Evolutionary conservation across 768 basidiomycete genomes (phyloP), one percentile per base, ranked within the genome.

Genomic region (Sporobolomyces pararoseus): DNA sequence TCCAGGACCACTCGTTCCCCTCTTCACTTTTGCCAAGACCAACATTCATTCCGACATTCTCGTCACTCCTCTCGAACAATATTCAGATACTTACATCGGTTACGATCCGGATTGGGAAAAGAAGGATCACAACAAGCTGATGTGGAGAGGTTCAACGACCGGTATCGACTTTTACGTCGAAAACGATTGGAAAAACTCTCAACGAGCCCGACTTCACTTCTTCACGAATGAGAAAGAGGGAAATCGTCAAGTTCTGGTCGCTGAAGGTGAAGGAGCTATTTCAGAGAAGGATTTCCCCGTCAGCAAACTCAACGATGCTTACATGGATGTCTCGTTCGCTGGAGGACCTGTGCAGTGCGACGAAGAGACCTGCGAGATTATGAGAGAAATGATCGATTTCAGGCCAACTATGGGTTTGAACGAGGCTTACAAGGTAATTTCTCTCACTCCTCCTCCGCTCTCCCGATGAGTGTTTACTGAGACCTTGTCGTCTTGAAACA

Each of bases 61-160:
- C 66, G 92, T 98, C 70, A 95, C 96, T 0, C 93, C 90, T 70
- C 93, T 98, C 79, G 98, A 99, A 78, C 98, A 99, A 79, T 91
- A 90, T 76, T 84, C 88, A 68, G 81, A 88, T 71, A 86, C 87
- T 73, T 87, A 86, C 10, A 84, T 89, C 4, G 95, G 97, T 74
- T 83, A 86, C 62, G 89, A 91, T 87, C 94, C 97, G 76, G 82
- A 89, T 1, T 99, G 95, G 95, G 88, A 90, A 63, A 81, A 87
- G 69, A 98, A 98, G 81, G 80, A 82, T n/a, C 85, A 91, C 78
- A 85, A 85, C 77, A 85, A 72, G 63, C 77, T 98, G 49, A 94
- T 94, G 79, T 99, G 95, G 91, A 82, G 96, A 52, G 96, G 96
- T 16, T 91, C 93, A 3, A 95, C 91, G 0, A 98, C 95, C 0